Conservation (phyloP, 2,329 filamentous ascomycete species). For the Sordariomycetes sp. region DNA sequence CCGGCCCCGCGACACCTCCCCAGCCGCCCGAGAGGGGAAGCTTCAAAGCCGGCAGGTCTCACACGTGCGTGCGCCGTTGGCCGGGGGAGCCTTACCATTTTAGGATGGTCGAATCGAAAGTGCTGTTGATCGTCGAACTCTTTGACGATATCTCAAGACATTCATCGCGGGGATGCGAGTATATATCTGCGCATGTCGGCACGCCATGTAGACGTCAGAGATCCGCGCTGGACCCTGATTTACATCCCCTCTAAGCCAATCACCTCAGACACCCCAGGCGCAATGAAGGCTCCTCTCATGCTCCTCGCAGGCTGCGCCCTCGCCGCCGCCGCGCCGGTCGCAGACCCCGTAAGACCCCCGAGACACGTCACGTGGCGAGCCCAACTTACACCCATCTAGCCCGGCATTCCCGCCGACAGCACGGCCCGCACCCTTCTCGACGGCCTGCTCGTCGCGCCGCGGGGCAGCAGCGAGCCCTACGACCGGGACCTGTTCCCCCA, state of each 20-base stretch:
- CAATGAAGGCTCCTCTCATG: slow-evolving; percentile 3
- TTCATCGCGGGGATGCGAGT: not conserved
- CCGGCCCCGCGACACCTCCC: not conserved
- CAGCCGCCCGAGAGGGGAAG: not conserved
- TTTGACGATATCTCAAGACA: not conserved
- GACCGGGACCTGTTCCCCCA: slow-evolving; percentile 55
- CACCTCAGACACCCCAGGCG: not conserved
- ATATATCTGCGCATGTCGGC: not conserved
- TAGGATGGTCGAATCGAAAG: not conserved
- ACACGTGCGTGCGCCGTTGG: not conserved
- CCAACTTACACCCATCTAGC: slow-evolving; percentile 16
- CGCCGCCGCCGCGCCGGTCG: slow-evolving; percentile 12
- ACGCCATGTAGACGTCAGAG: not conserved
- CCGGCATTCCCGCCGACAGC: slow-evolving; percentile 48
- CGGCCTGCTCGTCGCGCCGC: slow-evolving; percentile 40
- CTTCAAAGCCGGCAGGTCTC: not conserved
- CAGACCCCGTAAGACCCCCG: slow-evolving; percentile 12
- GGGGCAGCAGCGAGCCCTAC: slow-evolving; percentile 43
- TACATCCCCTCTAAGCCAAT: not conserved
- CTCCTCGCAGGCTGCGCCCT: slow-evolving; percentile 1
- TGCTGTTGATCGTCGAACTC: not conserved
- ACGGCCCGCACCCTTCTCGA: slow-evolving; percentile 44
- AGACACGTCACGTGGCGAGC: not conserved
- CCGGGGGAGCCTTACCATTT: not conserved
- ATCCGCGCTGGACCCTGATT: not conserved